Base-by-base conservation (phyloP, 2,329 filamentous ascomycete species). In the Botrytis porri region DNA sequence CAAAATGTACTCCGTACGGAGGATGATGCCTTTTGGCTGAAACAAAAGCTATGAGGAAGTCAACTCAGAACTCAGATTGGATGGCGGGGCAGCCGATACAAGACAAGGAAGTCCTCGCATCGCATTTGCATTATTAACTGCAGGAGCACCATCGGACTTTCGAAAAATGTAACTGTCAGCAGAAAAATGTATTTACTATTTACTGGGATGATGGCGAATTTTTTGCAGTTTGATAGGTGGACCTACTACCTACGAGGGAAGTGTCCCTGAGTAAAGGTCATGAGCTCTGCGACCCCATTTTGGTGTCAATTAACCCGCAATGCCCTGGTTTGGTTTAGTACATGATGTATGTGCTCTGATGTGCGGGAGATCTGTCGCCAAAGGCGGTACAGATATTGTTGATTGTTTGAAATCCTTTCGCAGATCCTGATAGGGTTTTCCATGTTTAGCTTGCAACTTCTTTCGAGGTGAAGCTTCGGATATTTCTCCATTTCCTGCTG, bases 321-420 rank as follows among this genome's bases (percentile, higher is more conserved):
- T 71, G 59, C 59, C 69, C 59, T 71, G 41, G 59, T 60, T n/a
- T 32, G n/a, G 51, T 18, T 64, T 48, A 64, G 59, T 71, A 41
- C 69, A 41, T 64, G 16, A 51, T 71, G 59, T 45, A 39, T 37
- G 48, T 67, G 70, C 62, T 64, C 64, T 65, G 48, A 54, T 57
- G 51, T 72, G 54, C 63, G 63, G 70, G 70, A 72, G 70, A 73
- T 73, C 64, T 57, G 43, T 73, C 71, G 71, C 71, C 71, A 73
- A 70, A 73, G 65, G 71, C 71, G 71, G 71, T 41, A 67, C 65
- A 67, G 25, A 57, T 67, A 41, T 41, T 41, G 35, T 41, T 67
- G 35, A 54, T 29, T 29, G 45, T 51, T 20, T 51, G 43, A 54
- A 66, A 41, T 39, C 35, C 35, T 41, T 57, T 29, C 51, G 48